Percentiles rank a stretch among this genome's conserved stretches.
Conservation (phyloP, 148 eudicot species). For the Rhododendron henanense region DNA sequence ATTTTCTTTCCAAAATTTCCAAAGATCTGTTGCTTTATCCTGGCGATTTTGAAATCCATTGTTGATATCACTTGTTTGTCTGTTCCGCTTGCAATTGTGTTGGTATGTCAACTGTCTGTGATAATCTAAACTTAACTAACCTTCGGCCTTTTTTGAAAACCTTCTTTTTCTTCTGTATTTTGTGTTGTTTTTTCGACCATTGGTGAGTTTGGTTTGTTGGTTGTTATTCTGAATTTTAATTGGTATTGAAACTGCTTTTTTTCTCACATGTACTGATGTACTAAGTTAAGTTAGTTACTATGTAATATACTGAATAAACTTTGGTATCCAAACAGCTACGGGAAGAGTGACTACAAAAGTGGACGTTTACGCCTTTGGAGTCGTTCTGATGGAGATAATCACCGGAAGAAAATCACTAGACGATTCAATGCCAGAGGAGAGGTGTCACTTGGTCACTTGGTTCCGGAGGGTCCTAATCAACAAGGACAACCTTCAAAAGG, state of each 20-base stretch:
- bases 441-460: constrained; percentile 61
- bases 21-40: background rate
- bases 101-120: background rate
- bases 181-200: background rate
- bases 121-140: background rate
- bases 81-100: background rate
- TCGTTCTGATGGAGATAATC: constrained; percentile 64
- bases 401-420: constrained; percentile 71
- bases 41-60: background rate
- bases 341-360: constrained; percentile 62
- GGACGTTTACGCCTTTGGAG: constrained; percentile 71
- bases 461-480: constrained; percentile 55
- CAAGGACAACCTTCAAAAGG: constrained; percentile 46
- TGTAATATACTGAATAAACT: background rate
- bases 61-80: background rate
- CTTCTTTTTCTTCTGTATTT: background rate
- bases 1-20: background rate
- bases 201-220: background rate
- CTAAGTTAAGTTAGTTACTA: background rate
- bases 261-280: background rate
- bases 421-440: constrained; percentile 53
- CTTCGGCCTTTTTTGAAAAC: background rate
- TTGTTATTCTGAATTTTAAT: background rate
- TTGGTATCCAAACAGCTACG: constrained; percentile 7
- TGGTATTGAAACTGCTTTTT: background rate